A percentile compares a stretch with the other conserved stretches of the same genome.
These are phyloP conservation scores for Dianthus caryophyllus DNA, from an alignment of 148 eudicot genomes.

Conservation along the genomic window DNA sequence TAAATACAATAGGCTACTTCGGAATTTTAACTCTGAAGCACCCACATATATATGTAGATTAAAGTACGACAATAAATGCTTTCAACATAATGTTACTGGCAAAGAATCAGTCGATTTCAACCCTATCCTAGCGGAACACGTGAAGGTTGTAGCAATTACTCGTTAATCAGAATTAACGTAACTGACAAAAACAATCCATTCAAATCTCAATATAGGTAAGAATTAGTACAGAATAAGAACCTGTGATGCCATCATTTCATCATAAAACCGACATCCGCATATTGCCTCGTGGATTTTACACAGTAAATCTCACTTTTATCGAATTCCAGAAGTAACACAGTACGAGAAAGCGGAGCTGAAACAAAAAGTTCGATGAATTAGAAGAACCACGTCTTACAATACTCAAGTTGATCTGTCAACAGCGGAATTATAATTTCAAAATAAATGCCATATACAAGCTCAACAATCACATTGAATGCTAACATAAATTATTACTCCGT, in stretches of 20 bases:
- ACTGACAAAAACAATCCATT: not conserved
- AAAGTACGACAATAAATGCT: not conserved
- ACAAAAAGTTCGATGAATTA: not conserved
- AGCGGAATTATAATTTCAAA: not conserved
- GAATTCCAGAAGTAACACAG: slow-evolving; percentile 1
- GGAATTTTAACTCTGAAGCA: not conserved
- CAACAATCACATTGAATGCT: not conserved
- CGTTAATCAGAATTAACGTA: not conserved
- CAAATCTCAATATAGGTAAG: not conserved
- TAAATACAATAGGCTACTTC: not conserved
- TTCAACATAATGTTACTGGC: not conserved
- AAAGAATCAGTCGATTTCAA: not conserved
- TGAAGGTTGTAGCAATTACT: not conserved
- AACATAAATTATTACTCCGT: not conserved
- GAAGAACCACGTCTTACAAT: not conserved
- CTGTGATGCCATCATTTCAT: slow-evolving; percentile 51
- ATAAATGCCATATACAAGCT: not conserved
- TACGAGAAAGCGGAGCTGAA: slow-evolving; percentile 9
- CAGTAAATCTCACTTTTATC: not conserved
- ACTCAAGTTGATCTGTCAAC: slow-evolving; percentile 1
- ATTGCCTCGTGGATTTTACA: slow-evolving; percentile 16
- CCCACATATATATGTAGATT: not conserved
- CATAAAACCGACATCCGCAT: slow-evolving; percentile 32
- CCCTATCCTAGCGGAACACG: not conserved
- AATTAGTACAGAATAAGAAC: slow-evolving; percentile 15